Conservation (phyloP, 805 yeast genomes). For the Candida rishiriensis region DNA sequence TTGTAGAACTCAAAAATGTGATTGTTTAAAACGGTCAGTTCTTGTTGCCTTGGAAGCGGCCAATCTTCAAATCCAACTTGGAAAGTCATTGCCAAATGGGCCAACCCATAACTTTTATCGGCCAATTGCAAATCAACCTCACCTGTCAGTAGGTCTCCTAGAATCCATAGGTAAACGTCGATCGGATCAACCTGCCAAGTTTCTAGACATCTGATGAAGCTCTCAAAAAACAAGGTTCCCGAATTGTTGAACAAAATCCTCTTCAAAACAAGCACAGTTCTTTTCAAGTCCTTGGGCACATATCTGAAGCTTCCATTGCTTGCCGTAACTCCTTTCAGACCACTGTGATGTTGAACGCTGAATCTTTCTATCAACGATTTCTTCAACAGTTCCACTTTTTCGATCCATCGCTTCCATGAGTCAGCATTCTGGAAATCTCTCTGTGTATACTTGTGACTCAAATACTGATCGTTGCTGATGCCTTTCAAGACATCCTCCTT, state of each 20-base stretch:
- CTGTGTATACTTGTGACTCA: conserved; percentile 3
- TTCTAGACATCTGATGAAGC: conserved; percentile 25
- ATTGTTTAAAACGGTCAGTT: conserved; percentile 10
- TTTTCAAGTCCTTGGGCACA: conserved; percentile 14
- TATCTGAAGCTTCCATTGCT: conserved; percentile 1
- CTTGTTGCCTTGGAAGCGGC: conserved; percentile 19
- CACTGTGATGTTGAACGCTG: background rate
- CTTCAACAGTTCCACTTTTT: conserved; percentile 5
- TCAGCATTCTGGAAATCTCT: conserved; percentile 12
- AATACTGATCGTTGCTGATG: conserved; percentile 6
- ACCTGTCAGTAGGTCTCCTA: conserved; percentile 9
- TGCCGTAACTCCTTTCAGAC: background rate
- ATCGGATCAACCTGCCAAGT: conserved; percentile 32
- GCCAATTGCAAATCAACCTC: conserved; percentile 16
- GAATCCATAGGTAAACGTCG: conserved; percentile 14
- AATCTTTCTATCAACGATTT: conserved; percentile 1
- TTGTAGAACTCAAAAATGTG: conserved; percentile 13
- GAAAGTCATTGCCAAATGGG: conserved; percentile 22
- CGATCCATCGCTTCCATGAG: conserved; percentile 10
- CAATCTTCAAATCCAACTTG: conserved; percentile 21
- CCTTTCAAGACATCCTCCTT: conserved; percentile 10
- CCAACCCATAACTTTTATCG: conserved; percentile 21
- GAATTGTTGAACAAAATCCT: conserved; percentile 14
- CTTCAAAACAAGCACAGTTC: conserved; percentile 11
- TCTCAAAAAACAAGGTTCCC: conserved; percentile 19